Evolutionary conservation across 805 yeast genomes (phyloP), one percentile per base, ranked within the genome.

Genomic region (Komagataella pastoris): DNA sequence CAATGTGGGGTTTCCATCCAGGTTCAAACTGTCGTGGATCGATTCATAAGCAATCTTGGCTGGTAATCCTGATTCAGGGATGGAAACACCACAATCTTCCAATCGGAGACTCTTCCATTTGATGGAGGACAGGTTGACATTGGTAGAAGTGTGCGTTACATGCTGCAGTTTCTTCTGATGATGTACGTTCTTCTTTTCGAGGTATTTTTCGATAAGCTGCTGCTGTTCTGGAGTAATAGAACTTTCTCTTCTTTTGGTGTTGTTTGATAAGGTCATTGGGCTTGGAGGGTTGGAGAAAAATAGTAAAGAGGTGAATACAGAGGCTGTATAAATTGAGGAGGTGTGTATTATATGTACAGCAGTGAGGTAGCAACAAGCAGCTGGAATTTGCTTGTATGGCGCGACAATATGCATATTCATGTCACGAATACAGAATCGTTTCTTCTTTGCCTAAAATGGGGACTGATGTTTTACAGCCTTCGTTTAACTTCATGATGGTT

Each of bases 1-100:
- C 64, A 89, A 72, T 18, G 81, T 79, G 21, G 96, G 93, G 58
- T 75, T 80, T 17, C 97, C 97, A 63, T 89, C 97, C 54, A 90
- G 73, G 12, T 81, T 71, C 66, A 90, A 71, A 56, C 86, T 95
- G 61, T 84, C 85, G 56, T 76, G 80, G 54, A 89, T 72, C 60
- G 84, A 67, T 46, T 79, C 73, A 61, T 80, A 83, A 7, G 88
- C 83, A 50, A 72, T 63, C 6, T 70, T 69, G 2, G 77, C 68
- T 7, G 71, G 65, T 50, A 80, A 66, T 1, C 91, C 87, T 12
- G 70, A 58, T 40, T 72, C 64, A 1, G 88, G 88, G 50, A 88
- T 70, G 3, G 40, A 8, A 30, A 10, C 40, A 30, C 40, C 14
- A 10, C 40, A 14, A 6, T 30, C 40, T 12, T 30, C 40, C 40